These are phyloP conservation scores for Arthroderma sp. DNA, from an alignment of 2,329 filamentous ascomycete species.

Conservation along the genomic window DNA sequence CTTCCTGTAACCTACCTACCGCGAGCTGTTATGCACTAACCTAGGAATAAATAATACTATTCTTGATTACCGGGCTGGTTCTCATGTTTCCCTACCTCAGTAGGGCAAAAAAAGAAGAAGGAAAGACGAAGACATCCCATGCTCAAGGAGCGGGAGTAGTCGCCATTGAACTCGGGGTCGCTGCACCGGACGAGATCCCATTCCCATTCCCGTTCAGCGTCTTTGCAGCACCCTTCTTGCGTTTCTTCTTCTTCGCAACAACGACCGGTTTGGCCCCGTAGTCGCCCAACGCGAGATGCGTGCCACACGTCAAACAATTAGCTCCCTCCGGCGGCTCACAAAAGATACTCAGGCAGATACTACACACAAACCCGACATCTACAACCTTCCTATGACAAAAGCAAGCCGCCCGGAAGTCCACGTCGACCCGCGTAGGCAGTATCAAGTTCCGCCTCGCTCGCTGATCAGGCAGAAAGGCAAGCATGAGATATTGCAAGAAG, in stretches of 20 bases:
- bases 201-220: slow-evolving; percentile 30
- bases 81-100: too few species aligned
- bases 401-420: slow-evolving; percentile 96
- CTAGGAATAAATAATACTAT: slow-evolving; percentile 2
- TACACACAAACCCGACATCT: slow-evolving; percentile 89
- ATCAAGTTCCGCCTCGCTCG: slow-evolving; percentile 54
- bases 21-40: not conserved
- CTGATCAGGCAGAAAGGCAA: slow-evolving; percentile 71
- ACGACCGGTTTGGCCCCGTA: slow-evolving; percentile 70
- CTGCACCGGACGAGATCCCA: slow-evolving; percentile 39
- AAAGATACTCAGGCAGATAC: slow-evolving; percentile 90
- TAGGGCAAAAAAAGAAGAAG: not conserved
- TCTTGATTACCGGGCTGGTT: not conserved
- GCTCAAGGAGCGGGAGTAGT: slow-evolving; percentile 18
- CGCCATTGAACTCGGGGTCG: slow-evolving; percentile 48
- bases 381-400: slow-evolving; percentile 91
- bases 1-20: not conserved
- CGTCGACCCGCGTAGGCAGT: slow-evolving; percentile 66
- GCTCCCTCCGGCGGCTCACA: slow-evolving; percentile 54
- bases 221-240: slow-evolving; percentile 45
- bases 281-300: slow-evolving; percentile 58
- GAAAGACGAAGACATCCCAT: not conserved
- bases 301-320: slow-evolving; percentile 73
- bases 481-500: slow-evolving; percentile 85
- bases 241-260: slow-evolving; percentile 58